Percentiles rank a stretch among this genome's conserved stretches.
Evolutionary conservation across 2,329 filamentous ascomycete species (phyloP).

Genomic region (Botrytis cinerea): DNA sequence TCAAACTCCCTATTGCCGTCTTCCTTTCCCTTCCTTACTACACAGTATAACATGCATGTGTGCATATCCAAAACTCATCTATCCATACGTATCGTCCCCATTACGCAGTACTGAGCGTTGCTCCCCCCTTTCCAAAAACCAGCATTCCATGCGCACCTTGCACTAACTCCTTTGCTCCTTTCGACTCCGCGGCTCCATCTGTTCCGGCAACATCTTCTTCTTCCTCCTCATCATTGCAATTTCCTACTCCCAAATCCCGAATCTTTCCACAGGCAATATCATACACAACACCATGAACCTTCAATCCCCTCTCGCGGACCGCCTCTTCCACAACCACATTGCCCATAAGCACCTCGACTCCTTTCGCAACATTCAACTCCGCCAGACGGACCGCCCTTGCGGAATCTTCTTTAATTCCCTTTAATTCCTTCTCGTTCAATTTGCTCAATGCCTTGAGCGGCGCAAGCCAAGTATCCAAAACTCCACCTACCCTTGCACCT

Average conservation of each 20-base stretch:
- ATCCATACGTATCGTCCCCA: slow-evolving; percentile 35
- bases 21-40: slow-evolving; percentile 1
- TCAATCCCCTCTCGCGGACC: slow-evolving; percentile 66
- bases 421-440: slow-evolving; percentile 57
- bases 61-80: slow-evolving; percentile 19
- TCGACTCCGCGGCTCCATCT: slow-evolving; percentile 20
- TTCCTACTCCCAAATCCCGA: slow-evolving; percentile 51
- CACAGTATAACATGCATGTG: slow-evolving; percentile 7
- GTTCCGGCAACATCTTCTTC: slow-evolving; percentile 42
- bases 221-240: slow-evolving; percentile 25
- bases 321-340: slow-evolving; percentile 71
- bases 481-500: slow-evolving; percentile 52
- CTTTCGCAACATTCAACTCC: slow-evolving; percentile 74
- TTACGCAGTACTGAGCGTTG: slow-evolving; percentile 41
- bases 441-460: slow-evolving; percentile 51
- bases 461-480: slow-evolving; percentile 57
- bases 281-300: slow-evolving; percentile 78
- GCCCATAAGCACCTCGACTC: slow-evolving; percentile 66
- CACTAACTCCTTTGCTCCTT: slow-evolving; percentile 29
- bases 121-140: slow-evolving; percentile 50
- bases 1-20: slow-evolving; percentile 13
- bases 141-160: slow-evolving; percentile 53
- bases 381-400: slow-evolving; percentile 63
- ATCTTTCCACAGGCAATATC: slow-evolving; percentile 57
- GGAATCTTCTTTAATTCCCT: slow-evolving; percentile 53